Conservation (phyloP, 345 rosid genomes). For the Geranium brycei region DNA sequence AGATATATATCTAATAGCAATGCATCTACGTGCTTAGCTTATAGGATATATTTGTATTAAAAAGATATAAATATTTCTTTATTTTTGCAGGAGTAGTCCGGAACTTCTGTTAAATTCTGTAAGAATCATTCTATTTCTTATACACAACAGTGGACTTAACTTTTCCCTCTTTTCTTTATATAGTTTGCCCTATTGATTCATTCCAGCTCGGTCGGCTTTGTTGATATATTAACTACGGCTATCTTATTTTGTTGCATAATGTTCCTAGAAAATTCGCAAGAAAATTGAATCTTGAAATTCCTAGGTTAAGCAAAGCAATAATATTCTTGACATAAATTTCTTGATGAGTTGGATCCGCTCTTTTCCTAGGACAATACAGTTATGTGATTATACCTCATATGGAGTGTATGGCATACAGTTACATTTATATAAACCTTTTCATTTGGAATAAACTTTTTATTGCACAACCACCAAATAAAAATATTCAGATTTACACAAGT, state of each 20-base stretch:
- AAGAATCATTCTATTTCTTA: constrained; percentile 19
- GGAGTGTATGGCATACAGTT: not conserved
- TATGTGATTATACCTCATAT: not conserved
- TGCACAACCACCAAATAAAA: not conserved
- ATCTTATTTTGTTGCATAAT: not conserved
- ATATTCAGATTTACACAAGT: not conserved
- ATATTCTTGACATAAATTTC: not conserved
- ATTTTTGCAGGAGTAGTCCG: constrained; percentile 72
- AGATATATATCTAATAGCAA: not conserved
- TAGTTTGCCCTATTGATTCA: not conserved
- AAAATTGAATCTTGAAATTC: not conserved
- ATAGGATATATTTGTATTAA: not conserved
- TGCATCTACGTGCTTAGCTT: not conserved
- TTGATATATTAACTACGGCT: not conserved
- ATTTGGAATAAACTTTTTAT: no score
- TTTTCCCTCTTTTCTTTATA: not conserved
- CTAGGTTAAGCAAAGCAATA: not conserved
- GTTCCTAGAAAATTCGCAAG: not conserved
- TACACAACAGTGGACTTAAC: not conserved
- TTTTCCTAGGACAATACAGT: not conserved
- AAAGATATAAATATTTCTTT: constrained; percentile 2
- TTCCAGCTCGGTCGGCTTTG: not conserved
- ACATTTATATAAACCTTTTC: not conserved
- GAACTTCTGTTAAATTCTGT: constrained; percentile 92
- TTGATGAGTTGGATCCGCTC: not conserved